These are phyloP conservation scores for Phytophthora constricta DNA, from an alignment of 352 stramenopile species.

Conservation along the genomic window DNA sequence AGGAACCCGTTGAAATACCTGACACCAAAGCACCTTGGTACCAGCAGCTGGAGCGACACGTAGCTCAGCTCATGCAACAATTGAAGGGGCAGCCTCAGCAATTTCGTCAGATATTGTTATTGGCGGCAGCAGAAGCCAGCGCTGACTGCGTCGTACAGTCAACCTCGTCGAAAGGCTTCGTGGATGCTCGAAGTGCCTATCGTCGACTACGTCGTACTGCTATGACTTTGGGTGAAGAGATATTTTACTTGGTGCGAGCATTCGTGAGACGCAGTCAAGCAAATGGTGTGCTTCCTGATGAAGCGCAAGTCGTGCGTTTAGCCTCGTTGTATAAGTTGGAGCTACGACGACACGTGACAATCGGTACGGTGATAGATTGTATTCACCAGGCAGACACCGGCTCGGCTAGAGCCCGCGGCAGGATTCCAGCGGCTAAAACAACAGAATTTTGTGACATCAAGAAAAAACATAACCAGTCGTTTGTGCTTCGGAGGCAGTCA, in stretches of 20 bases:
- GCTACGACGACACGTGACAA: constrained; percentile 59
- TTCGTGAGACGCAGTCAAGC: constrained; percentile 56
- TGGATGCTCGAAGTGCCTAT: constrained; percentile 42
- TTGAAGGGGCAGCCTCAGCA: constrained; percentile 43
- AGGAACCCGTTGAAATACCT: constrained; percentile 7
- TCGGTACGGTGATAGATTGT: constrained; percentile 47
- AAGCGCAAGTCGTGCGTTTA: constrained; percentile 56
- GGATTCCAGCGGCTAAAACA: neutral
- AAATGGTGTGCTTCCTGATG: constrained; percentile 46
- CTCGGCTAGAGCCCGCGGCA: neutral
- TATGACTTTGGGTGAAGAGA: constrained; percentile 46
- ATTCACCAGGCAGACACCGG: constrained; percentile 27
- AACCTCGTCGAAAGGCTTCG: constrained; percentile 4
- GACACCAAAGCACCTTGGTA: constrained; percentile 44
- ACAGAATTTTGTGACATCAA: constrained; percentile 4
- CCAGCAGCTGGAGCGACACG: constrained; percentile 50
- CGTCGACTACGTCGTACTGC: constrained; percentile 42
- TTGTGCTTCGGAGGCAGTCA: constrained; percentile 3
- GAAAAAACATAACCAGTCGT: constrained; percentile 9
- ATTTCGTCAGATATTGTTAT: constrained; percentile 42
- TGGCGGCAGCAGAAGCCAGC: constrained; percentile 32
- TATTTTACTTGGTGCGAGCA: constrained; percentile 47
- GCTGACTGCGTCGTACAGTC: constrained; percentile 14
- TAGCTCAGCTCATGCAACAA: constrained; percentile 51
- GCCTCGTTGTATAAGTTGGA: constrained; percentile 70